Evolutionary conservation across 805 yeast genomes (phyloP).

Genomic region (Cyberlindnera veronae): DNA sequence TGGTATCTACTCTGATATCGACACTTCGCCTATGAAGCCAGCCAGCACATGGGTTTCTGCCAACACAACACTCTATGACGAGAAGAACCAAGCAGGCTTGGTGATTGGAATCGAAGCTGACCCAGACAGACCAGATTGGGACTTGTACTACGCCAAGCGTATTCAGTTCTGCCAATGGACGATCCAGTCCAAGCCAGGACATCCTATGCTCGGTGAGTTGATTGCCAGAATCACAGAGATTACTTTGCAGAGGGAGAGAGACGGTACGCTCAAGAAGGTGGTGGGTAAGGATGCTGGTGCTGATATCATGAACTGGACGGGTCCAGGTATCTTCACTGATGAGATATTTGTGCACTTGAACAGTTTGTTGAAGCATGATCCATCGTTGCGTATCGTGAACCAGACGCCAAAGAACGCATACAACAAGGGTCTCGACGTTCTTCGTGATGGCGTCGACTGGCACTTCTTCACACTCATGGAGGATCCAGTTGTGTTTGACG

Average conservation of each 20-base stretch:
- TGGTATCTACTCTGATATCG: conserved; percentile 90
- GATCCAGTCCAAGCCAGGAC: conserved; percentile 83
- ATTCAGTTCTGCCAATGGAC: conserved; percentile 98
- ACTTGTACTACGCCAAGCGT: conserved; percentile 86
- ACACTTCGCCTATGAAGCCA: conserved; percentile 73
- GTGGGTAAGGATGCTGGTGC: conserved; percentile 65
- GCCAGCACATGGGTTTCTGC: conserved; percentile 71
- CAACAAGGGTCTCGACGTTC: conserved; percentile 28
- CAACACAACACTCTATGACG: conserved; percentile 25
- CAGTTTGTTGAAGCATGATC: conserved; percentile 31
- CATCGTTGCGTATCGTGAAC: conserved; percentile 12
- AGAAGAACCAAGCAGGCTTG: conserved; percentile 54
- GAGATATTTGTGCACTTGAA: conserved; percentile 74
- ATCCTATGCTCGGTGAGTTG: conserved; percentile 80
- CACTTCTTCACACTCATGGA: conserved; percentile 56
- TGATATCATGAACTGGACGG: conserved; percentile 92
- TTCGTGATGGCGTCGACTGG: conserved; percentile 47
- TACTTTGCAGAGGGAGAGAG: conserved; percentile 53
- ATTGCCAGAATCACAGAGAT: conserved; percentile 74
- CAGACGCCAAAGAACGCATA: conserved; percentile 24
- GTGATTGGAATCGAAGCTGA: conserved; percentile 94
- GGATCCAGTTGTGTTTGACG: conserved; percentile 56
- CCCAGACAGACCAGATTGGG: conserved; percentile 94
- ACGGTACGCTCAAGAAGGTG: conserved; percentile 44
- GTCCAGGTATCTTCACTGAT: conserved; percentile 95